Evolutionary conservation across 345 rosid species (phyloP), one percentile per base, ranked within the genome.

Genomic region (Dipteronia dyeriana): DNA sequence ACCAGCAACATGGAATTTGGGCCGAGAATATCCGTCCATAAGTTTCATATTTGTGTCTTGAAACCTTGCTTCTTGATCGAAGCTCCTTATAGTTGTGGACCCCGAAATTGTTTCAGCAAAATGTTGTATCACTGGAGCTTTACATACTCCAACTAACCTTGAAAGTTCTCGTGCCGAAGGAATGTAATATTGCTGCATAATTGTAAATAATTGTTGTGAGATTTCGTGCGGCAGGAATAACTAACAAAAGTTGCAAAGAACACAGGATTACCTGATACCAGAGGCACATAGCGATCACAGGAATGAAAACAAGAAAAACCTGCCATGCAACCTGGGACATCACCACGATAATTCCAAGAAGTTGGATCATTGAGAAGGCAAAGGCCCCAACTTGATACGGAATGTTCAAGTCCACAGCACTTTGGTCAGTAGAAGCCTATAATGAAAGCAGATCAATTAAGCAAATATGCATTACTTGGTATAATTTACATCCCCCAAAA

Each of bases 301-400:
- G 98, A 66, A 94, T 85, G 74, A 90, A 92, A 61, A 89, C 82
- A 17, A 92, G 75, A 74, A 94, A 91, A 59, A 94, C 85, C 79
- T 90, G 90, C 97, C 97, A 94, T 19, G 94, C 90, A 70, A 86
- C 97, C 77, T 90, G 95, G 68, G 95, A 90, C 92, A 91, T 90
- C 74, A 95, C 91, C 14, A 82, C 92, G 66, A 95, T 87, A 78
- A 87, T 85, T 66, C 92, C 95, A 9, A 87, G 70, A 53, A 95
- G 92, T 77, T 83, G 91, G 81, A 95, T 91, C 70, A 73, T 60
- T 22, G 88, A 60, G 79, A 84, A 82, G 74, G 92, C 87, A 75
- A 86, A 80, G 56, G 81, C 17, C 38, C 82, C 93, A 54, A 89
- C 69, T 75, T 80, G 83, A 77, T 54, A 68, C 0, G 90, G 90